Conservation (phyloP, 106 monocot genomes). For the Iris macrosiphon region DNA sequence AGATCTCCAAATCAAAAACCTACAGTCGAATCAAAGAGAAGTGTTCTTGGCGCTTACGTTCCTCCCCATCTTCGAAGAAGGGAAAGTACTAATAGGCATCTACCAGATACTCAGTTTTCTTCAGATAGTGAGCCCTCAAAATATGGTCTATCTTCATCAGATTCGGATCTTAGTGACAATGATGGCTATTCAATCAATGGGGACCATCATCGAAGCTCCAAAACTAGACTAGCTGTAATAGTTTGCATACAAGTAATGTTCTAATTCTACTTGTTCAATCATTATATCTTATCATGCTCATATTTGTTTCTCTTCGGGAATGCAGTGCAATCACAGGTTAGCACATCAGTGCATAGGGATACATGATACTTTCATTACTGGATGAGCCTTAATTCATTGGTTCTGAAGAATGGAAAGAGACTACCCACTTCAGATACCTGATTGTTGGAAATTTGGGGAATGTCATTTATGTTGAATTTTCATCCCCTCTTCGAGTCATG, state of each 20-base stretch:
- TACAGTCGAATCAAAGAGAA: constrained; percentile 24
- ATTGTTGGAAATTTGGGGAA: no score
- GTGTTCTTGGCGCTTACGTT: constrained; percentile 31
- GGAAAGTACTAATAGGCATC: constrained; percentile 14
- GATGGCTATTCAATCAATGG: constrained; percentile 53
- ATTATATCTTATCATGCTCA: background rate
- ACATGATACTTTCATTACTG: background rate
- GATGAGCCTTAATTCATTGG: no score
- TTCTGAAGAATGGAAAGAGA: no score
- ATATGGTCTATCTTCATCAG: constrained; percentile 66
- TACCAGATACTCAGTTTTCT: constrained; percentile 20
- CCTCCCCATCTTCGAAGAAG: constrained; percentile 84
- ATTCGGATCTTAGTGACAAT: constrained; percentile 90
- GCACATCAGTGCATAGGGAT: background rate
- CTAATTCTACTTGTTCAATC: background rate
- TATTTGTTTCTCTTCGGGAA: background rate
- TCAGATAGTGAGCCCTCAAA: constrained; percentile 43
- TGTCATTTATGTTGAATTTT: no score
- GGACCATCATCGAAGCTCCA: constrained; percentile 68
- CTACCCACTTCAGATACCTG: no score
- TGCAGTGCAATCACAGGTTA: background rate
- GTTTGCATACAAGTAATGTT: constrained; percentile 77
- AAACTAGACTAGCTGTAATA: constrained; percentile 71
- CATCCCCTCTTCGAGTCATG: no score
- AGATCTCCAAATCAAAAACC: constrained; percentile 21